Conservation (phyloP, 805 yeast genomes). For the Lachancea cidri region DNA sequence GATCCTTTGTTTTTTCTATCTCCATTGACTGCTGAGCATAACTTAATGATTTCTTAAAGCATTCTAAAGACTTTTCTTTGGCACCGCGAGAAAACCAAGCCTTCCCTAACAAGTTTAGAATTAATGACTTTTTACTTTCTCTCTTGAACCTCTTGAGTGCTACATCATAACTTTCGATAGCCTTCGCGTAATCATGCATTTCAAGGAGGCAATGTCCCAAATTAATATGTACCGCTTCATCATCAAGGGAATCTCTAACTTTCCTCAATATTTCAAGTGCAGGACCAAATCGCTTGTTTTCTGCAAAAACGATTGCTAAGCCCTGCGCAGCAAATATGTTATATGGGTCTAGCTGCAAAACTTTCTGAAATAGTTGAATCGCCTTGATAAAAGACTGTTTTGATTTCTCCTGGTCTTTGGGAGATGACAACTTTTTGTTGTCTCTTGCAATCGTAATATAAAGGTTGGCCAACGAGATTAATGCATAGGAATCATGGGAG, state of each 20-base stretch:
- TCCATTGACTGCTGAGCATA: slow-evolving; percentile 54
- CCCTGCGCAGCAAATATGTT: slow-evolving; percentile 98
- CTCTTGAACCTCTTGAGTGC: slow-evolving; percentile 62
- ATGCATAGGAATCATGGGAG: slow-evolving; percentile 85
- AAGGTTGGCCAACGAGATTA: slow-evolving; percentile 84
- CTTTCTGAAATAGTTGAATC: slow-evolving; percentile 88
- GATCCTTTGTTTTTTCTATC: slow-evolving; percentile 23
- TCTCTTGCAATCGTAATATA: slow-evolving; percentile 82
- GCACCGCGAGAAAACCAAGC: slow-evolving; percentile 83
- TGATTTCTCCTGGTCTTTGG: slow-evolving; percentile 43
- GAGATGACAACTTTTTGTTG: slow-evolving; percentile 39
- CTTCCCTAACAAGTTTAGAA: slow-evolving; percentile 70
- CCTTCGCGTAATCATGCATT: slow-evolving; percentile 73
- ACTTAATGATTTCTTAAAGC: slow-evolving; percentile 56
- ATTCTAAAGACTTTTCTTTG: slow-evolving; percentile 58
- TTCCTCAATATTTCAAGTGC: slow-evolving; percentile 86
- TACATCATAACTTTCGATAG: slow-evolving; percentile 83
- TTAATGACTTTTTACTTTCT: slow-evolving; percentile 57
- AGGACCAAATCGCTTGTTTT: slow-evolving; percentile 63
- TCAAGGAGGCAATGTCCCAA: slow-evolving; percentile 84
- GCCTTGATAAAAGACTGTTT: slow-evolving; percentile 82
- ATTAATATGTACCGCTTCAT: slow-evolving; percentile 76
- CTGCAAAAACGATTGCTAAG: slow-evolving; percentile 87
- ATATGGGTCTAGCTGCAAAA: slow-evolving; percentile 71
- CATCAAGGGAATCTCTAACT: slow-evolving; percentile 83